These are phyloP conservation scores for Clathrus columnatus DNA, from an alignment of 768 basidiomycete species.

Conservation along the genomic window DNA sequence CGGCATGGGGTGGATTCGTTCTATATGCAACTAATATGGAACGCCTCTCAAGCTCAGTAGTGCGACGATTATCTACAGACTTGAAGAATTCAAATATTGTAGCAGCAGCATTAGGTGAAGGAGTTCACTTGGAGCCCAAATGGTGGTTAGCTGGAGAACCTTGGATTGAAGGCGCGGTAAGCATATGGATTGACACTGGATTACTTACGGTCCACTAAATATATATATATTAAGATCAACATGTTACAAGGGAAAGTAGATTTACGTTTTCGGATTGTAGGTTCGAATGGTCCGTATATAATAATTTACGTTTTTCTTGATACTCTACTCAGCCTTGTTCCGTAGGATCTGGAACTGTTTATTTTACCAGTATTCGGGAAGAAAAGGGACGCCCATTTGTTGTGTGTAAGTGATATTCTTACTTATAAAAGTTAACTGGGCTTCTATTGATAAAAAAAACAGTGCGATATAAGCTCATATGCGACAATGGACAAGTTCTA, in stretches of 20 bases:
- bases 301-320: not conserved
- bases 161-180: slow-evolving; percentile 56
- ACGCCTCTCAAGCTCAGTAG: slow-evolving; percentile 66
- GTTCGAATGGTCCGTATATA: slow-evolving; percentile 47
- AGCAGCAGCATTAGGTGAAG: slow-evolving; percentile 51
- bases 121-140: slow-evolving; percentile 52
- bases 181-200: slow-evolving; percentile 20
- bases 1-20: slow-evolving; percentile 62
- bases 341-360: slow-evolving; percentile 63
- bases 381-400: slow-evolving; percentile 63
- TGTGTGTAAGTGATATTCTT: slow-evolving; percentile 40
- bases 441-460: slow-evolving; percentile 7
- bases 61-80: slow-evolving; percentile 54
- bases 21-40: slow-evolving; percentile 69
- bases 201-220: not conserved
- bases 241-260: slow-evolving; percentile 71
- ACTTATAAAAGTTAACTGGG: not conserved
- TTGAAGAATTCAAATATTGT: slow-evolving; percentile 45
- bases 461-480: slow-evolving; percentile 65
- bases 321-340: not conserved
- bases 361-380: slow-evolving; percentile 77
- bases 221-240: slow-evolving; percentile 47
- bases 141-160: slow-evolving; percentile 78
- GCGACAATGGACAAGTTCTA: slow-evolving; percentile 47
- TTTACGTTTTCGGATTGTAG: slow-evolving; percentile 66